Evolutionary conservation across 1,284 basidiomycete genomes (phyloP).

Genomic region (Trichosporon sp.): DNA sequence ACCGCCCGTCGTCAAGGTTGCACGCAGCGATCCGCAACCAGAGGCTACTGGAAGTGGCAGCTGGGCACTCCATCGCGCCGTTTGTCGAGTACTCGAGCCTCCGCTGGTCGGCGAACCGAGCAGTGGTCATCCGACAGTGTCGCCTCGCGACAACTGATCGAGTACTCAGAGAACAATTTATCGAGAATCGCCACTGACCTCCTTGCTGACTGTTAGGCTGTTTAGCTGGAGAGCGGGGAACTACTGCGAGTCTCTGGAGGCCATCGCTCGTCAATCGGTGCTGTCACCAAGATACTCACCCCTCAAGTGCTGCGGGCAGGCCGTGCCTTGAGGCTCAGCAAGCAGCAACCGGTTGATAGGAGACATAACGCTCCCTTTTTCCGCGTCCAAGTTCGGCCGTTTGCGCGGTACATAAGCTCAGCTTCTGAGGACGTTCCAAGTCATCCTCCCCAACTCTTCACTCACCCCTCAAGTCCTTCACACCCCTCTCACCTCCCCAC

Average conservation of each 20-base stretch:
- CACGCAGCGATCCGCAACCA: too few species aligned
- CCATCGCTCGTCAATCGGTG: too few species aligned
- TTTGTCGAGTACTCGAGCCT: neutral
- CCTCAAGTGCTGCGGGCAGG: too few species aligned
- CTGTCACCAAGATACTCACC: too few species aligned
- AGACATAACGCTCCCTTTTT: too few species aligned
- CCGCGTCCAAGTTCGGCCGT: too few species aligned
- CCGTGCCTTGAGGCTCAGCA: too few species aligned
- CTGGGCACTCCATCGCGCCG: neutral
- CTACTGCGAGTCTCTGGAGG: too few species aligned
- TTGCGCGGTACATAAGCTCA: neutral
- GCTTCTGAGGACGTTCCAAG: neutral
- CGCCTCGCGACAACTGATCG: neutral
- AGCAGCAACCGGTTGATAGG: too few species aligned
- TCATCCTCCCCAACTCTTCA: neutral
- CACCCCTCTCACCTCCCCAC: neutral
- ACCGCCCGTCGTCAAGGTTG: too few species aligned
- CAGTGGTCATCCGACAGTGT: neutral
- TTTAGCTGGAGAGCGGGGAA: too few species aligned
- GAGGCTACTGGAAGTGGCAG: neutral
- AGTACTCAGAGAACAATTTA: neutral
- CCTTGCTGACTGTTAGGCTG: neutral
- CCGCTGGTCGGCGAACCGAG: neutral
- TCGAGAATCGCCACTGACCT: neutral
- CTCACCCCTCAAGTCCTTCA: too few species aligned